Percentiles rank a stretch among this genome's conserved stretches.
Evolutionary conservation across 371 early-diverging fungal species (phyloP).

Genomic region (Rhizopus arrhizus): DNA sequence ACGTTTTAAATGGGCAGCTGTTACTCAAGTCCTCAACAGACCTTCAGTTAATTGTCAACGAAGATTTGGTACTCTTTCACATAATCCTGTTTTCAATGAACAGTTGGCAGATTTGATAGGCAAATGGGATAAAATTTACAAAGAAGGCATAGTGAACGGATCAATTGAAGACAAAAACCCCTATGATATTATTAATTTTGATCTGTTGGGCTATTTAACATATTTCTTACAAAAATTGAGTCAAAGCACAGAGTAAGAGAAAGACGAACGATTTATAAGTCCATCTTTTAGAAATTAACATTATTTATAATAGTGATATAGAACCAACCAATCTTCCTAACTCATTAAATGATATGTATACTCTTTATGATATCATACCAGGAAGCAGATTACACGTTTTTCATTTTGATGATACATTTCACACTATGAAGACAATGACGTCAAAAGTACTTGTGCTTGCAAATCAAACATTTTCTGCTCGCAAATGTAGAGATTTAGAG

Average conservation of each 20-base stretch:
- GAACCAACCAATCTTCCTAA: no score
- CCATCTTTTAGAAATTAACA: no score
- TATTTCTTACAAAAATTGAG: conserved; percentile 39
- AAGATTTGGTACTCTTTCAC: conserved; percentile 34
- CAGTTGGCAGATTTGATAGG: conserved; percentile 22
- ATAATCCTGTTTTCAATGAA: conserved; percentile 27
- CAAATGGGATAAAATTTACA: conserved; percentile 43
- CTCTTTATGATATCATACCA: no score
- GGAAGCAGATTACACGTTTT: no score
- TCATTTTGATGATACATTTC: no score
- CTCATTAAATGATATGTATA: no score
- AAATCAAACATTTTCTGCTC: no score
- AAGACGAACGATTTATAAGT: background rate
- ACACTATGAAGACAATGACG: no score
- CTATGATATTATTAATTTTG: conserved; percentile 27
- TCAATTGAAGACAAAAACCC: conserved; percentile 34
- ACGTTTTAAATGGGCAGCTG: conserved; percentile 45
- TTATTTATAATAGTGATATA: no score
- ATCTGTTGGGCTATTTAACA: conserved; percentile 31
- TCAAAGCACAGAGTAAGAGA: background rate
- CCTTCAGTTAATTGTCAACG: conserved; percentile 36
- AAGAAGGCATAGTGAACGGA: conserved; percentile 38
- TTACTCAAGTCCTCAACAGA: conserved; percentile 22
- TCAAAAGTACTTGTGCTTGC: no score
- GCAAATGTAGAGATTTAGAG: no score